A percentile compares a stretch with the other conserved stretches of the same genome.
Conservation (phyloP, 495 filamentous ascomycete genomes). For the Sporormia fimetaria region DNA sequence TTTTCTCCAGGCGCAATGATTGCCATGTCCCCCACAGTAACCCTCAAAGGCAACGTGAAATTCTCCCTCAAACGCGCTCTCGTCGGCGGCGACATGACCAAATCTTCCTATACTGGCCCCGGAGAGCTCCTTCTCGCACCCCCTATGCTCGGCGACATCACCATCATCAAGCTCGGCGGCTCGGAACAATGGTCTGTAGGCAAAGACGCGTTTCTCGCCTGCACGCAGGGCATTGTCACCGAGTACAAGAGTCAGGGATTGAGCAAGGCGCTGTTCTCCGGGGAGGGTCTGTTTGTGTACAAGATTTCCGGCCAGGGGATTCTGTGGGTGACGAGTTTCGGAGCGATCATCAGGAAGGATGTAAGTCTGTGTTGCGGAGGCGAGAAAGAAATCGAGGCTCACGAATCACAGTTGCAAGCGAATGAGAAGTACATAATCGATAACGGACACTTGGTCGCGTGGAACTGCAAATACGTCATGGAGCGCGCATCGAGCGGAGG, state of each 20-base stretch:
- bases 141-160: slow-evolving; percentile 71
- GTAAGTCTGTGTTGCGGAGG: slow-evolving; percentile 41
- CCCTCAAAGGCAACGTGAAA: slow-evolving; percentile 65
- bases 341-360: slow-evolving; percentile 91
- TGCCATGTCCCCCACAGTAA: slow-evolving; percentile 81
- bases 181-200: slow-evolving; percentile 70
- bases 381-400: background rate
- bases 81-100: slow-evolving; percentile 65
- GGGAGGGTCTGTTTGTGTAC: slow-evolving; percentile 87
- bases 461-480: slow-evolving; percentile 89
- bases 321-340: slow-evolving; percentile 82
- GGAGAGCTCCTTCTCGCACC: slow-evolving; percentile 83
- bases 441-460: slow-evolving; percentile 92
- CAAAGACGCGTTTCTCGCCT: slow-evolving; percentile 65
- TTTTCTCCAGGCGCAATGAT: slow-evolving; percentile 63
- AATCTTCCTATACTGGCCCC: slow-evolving; percentile 77
- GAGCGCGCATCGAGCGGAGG: slow-evolving; percentile 84
- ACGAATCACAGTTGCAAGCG: slow-evolving; percentile 46
- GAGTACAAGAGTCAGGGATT: slow-evolving; percentile 80
- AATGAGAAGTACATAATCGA: slow-evolving; percentile 85
- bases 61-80: slow-evolving; percentile 81
- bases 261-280: slow-evolving; percentile 86
- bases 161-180: slow-evolving; percentile 58
- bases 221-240: slow-evolving; percentile 65
- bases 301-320: slow-evolving; percentile 70